Conservation (phyloP, 768 basidiomycete species). For the Boletus coccyginus region DNA sequence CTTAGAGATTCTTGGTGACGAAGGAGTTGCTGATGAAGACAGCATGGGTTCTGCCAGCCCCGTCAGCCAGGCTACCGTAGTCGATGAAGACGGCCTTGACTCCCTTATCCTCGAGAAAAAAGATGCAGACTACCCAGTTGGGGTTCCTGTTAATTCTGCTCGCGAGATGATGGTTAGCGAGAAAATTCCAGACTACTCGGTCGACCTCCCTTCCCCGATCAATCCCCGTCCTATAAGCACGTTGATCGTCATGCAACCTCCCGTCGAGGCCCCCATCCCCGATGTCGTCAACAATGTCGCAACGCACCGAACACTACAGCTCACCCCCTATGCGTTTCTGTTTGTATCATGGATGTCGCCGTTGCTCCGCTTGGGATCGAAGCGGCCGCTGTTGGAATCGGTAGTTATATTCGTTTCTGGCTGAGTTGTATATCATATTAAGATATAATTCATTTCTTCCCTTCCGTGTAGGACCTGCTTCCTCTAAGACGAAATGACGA, state of each 20-base stretch:
- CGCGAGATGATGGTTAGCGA: too few species aligned
- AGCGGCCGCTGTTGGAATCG: constrained; percentile 30
- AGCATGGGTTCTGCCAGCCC: constrained; percentile 10
- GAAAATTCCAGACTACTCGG: too few species aligned
- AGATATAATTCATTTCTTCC: constrained; percentile 12
- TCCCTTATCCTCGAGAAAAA: neutral
- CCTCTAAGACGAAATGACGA: constrained; percentile 27
- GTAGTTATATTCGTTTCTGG: constrained; percentile 28
- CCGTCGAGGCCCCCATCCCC: constrained; percentile 11
- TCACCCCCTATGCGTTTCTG: constrained; percentile 14
- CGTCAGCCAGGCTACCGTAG: constrained; percentile 17
- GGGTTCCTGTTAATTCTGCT: neutral
- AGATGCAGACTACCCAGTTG: constrained; percentile 2
- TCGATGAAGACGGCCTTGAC: constrained; percentile 19
- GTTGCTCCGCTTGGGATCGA: constrained; percentile 23
- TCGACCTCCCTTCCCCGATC: neutral
- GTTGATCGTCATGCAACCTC: constrained; percentile 25
- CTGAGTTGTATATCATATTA: constrained; percentile 20
- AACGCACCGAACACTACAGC: constrained; percentile 21
- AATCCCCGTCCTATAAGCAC: constrained; percentile 14
- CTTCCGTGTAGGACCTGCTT: constrained; percentile 21
- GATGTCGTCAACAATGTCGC: constrained; percentile 16
- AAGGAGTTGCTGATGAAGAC: constrained; percentile 13
- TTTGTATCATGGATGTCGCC: constrained; percentile 27
- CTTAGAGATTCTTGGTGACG: constrained; percentile 26